phyloP scores from a whole-genome alignment of 139 green algal genomes.

The Pleodorina starrii region DNA sequence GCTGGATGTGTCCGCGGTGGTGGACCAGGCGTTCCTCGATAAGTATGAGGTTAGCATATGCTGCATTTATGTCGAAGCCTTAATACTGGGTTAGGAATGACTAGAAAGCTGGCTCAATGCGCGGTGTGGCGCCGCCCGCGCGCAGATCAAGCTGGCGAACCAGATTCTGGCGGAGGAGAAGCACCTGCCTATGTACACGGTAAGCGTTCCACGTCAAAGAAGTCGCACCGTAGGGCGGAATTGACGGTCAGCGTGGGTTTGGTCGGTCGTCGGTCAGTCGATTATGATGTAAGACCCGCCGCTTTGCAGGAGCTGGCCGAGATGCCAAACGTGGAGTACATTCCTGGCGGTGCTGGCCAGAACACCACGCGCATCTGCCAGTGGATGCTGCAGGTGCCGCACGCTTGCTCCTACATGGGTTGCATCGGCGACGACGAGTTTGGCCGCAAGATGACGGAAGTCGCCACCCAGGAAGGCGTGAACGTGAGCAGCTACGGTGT shows the following conservation, averaged over 20 bases:
- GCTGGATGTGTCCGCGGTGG: slow-evolving; percentile 92
- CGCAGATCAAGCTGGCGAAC: slow-evolving; percentile 93
- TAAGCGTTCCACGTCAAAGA: neutral
- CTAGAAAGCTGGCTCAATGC: too few relatives aligned
- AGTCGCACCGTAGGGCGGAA: neutral
- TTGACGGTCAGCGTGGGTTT: neutral
- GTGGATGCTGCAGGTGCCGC: slow-evolving; percentile 95
- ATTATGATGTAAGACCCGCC: neutral
- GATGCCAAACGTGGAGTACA: slow-evolving; percentile 93
- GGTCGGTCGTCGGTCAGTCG: neutral
- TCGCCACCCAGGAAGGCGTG: slow-evolving; percentile 81
- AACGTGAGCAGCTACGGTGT: slow-evolving; percentile 74
- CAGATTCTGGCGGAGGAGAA: slow-evolving; percentile 99
- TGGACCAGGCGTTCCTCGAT: slow-evolving; percentile 89
- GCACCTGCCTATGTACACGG: slow-evolving; percentile 95
- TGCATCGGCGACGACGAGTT: slow-evolving; percentile 97
- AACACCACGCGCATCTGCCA: slow-evolving; percentile 97
- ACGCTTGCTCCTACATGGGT: slow-evolving; percentile 95
- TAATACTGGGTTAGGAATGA: too few relatives aligned
- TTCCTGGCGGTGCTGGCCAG: slow-evolving; percentile 97
- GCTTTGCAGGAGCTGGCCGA: slow-evolving; percentile 85
- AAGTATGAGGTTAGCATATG: slow-evolving; percentile 92
- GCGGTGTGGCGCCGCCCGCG: neutral
- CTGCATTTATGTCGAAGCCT: too few relatives aligned
- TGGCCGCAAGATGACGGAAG: slow-evolving; percentile 84